Base-by-base conservation (phyloP, 116 monocot genomes). In the Dioscorea cayenensis region DNA sequence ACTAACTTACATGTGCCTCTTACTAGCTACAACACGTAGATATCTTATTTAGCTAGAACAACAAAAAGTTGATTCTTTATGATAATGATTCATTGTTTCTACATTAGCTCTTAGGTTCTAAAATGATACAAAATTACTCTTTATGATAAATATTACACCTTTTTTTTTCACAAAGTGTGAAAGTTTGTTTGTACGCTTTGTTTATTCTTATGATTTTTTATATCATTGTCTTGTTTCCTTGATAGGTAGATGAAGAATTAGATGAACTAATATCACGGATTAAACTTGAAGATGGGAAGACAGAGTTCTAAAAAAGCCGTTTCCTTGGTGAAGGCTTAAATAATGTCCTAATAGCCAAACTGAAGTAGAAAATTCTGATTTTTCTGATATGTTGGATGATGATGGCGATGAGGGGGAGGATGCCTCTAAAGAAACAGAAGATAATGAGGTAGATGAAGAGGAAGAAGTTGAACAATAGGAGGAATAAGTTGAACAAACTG, bases 281-380 rank as follows among this genome's bases (percentile, higher is more conserved):
- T 66, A 85, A 85, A 73, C 78, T 88, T 51, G 78, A 99, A 77
- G 97, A 94, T 69, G 97, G 97, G 62, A 85, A 99, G 74, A 94
- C 94, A 18, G 97, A 99, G 70, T 94, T 85, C 63, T 99, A 90
- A 90, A 94, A 82, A 75, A 77, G 76, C 2, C 90, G 94, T 67
- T 99, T 99, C 80, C 88, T 99, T 73, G 97, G 97, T 19, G 94
- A 97, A 86, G 87, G 81, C 66, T 75, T 82, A 60, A 81, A 71
- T 77, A 74, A 77, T 75, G 75, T 84, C 80, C 75, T 66, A 80
- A 79, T 17, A 63, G 78, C 20, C 58, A 71, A 37, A 74, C 50
- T 68, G 80, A 82, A 38, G 62, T 28, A 19, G 86, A 85, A 60
- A 83, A 87, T 72, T 1, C 78, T 63, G 83, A 94, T 55, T 29